Base-by-base conservation (phyloP, 257 asterid genomes). In the Solanum tarijense region DNA sequence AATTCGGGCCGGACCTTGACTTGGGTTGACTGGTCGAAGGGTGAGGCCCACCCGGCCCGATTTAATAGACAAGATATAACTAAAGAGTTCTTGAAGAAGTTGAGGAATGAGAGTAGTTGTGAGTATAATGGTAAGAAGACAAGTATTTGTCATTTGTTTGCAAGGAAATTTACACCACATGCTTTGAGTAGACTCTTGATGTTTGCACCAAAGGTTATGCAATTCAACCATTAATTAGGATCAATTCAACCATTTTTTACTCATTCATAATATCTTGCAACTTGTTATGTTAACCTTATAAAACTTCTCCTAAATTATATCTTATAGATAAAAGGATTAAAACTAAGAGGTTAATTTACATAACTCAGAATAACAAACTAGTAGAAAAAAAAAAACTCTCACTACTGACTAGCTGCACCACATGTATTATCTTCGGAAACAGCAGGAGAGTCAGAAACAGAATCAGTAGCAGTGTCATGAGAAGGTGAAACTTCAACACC, bases 11-110 rank as follows among this genome's bases (percentile, higher is more conserved):
- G 98, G 87, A 90, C 93, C 8, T 87, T 97, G 92, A 96, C 99
- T 12, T 93, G 92, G 93, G 99, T 93, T 3, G 96, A 97, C 86
- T 97, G 98, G 98, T 92, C 98, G 18, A 91, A 90, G 48, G 98
- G 98, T 4, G 98, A 98, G 82, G 94, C 98, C 34, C 99, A 97
- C 82, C 98, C 98, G 1, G 46, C 91, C 27, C 90, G 88, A 78
- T 96, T 87, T 41, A 65, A 88, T 2, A 88, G 96, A 87, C 84
- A 91, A 9, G 88, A 92, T 38, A 87, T 97, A 7, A 90, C 92
- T 2, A 88, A 62, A 23, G 94, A 89, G 88, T 88, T 91, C 60
- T 83, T 97, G 92, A 92, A 92, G 90, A 90, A 18, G 88, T 27
- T 96, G 91, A 92, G 97, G 90, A 86, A 76, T 39, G 96, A 94